Evolutionary conservation across 2,329 filamentous ascomycete species (phyloP), one percentile per base, ranked within the genome.

Genomic region (Diaporthe longicolla): DNA sequence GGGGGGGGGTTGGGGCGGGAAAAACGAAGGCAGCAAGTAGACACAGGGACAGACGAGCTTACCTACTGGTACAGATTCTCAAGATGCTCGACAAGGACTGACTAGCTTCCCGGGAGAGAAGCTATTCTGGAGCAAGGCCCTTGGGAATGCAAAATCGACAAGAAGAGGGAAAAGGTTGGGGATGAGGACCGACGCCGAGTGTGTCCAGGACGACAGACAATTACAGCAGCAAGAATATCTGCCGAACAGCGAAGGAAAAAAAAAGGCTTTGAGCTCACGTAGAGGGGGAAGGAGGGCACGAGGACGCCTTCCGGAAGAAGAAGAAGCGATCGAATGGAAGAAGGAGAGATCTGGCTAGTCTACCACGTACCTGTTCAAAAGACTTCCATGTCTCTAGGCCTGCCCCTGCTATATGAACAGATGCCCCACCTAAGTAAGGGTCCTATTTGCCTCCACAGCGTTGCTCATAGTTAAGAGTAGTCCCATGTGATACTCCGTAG

Each of bases 271-370:
- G 29, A 43, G 32, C 35, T 54, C 32, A 26, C 37, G 13, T 26
- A 24, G 37, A 54, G 70, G 57, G 71, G 50, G 40, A 70, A n/a
- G 50, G 54, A 45, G 70, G 71, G 50, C 71, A 73, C 71, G 71
- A 61, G 71, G 61, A 61, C 52, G 35, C 13, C 26, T 73, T 70
- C 71, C 71, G 21, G 32, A 70, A 73, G 10, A 52, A 73, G 10
- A 52, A 50, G 54, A 40, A 66, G 61, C 61, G 55, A 52, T 58
- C 40, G 29, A 58, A 69, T 37, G n/a, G 45, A 37, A 54, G 40
- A 19, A 24, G 37, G 50, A 68, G 43, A 54, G 43, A 54, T 29
- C 54, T 71, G n/a, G 43, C 26, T 52, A 37, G 29, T 21, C 24
- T n/a, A 15, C 21, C 9, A 29, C 40, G 43, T 37, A 37, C 59